These are phyloP conservation scores for Pisolithus marmoratus DNA, from an alignment of 768 basidiomycete genomes.

Conservation along the genomic window DNA sequence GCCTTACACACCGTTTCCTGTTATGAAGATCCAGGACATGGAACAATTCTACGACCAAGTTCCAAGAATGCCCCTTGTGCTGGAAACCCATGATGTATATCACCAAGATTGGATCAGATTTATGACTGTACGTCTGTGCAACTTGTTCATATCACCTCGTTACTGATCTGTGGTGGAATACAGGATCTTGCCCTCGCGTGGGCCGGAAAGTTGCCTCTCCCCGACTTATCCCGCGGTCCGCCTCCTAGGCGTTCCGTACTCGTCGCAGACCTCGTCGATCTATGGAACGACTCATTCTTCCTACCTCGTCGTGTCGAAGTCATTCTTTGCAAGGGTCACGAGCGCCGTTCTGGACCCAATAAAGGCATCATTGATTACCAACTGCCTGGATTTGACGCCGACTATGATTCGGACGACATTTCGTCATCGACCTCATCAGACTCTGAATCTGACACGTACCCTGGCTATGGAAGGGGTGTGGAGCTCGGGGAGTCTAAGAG, in stretches of 20 bases:
- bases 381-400: slow-evolving; percentile 44
- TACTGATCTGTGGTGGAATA: not conserved
- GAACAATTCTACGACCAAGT: slow-evolving; percentile 61
- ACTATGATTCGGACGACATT: slow-evolving; percentile 34
- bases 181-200: slow-evolving; percentile 74
- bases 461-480: slow-evolving; percentile 39
- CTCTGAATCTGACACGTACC: slow-evolving; percentile 37
- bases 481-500: slow-evolving; percentile 49
- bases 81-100: slow-evolving; percentile 72
- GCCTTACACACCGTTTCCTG: slow-evolving; percentile 63
- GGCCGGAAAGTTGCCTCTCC: slow-evolving; percentile 69
- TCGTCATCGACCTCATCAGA: slow-evolving; percentile 39
- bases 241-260: slow-evolving; percentile 54
- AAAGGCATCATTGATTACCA: slow-evolving; percentile 51
- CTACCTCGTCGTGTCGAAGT: slow-evolving; percentile 68
- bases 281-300: slow-evolving; percentile 81
- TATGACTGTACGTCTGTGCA: slow-evolving; percentile 51
- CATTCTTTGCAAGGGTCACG: slow-evolving; percentile 73
- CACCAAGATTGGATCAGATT: slow-evolving; percentile 77
- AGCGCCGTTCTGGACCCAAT: slow-evolving; percentile 65
- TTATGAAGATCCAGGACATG: slow-evolving; percentile 72
- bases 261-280: slow-evolving; percentile 64
- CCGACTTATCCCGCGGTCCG: slow-evolving; percentile 42
- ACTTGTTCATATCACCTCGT: not conserved
- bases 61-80: slow-evolving; percentile 67